Evolutionary conservation across 2,329 filamentous ascomycete genomes (phyloP), one percentile per base, ranked within the genome.

Genomic region (Alternaria alternata): DNA sequence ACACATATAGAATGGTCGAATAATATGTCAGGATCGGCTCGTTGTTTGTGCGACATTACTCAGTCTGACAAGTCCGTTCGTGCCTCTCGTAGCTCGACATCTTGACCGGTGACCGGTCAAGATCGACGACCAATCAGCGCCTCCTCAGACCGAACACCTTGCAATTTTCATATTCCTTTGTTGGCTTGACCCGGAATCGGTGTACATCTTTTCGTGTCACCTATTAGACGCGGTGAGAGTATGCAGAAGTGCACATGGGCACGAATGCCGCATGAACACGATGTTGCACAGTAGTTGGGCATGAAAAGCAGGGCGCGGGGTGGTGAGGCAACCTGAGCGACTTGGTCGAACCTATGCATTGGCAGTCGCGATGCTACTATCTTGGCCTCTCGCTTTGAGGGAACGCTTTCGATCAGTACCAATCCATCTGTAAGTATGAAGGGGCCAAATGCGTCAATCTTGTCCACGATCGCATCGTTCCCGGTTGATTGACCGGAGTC

Each of bases 71-170:
- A 47, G 34, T 22, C 18, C 26, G 32, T 44, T 44, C 20, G 51
- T 53, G 51, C 41, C 8, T 39, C 32, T 22, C 16, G 26, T 12
- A 28, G 22, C n/a, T 44, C 12, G n/a, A 6, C 22, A 12, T 20
- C 24, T 32, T 55, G 43, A 46, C 41, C 18, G 54, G 58, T 57
- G n/a, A 61, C 61, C 61, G 61, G 61, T 63, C 57, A 59, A 46
- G 20, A 39, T 3, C 16, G n/a, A 18, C 1, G 26, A 24, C 66
- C 66, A 67, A 67, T 68, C 51, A 65, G 32, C 36, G 36, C 26
- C 6, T 20, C 24, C 12, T 18, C 34, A 11, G 41, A 52, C 16
- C 34, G 60, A 36, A 51, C 56, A 65, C 48, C 52, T 57, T 49
- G 49, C 49, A 11, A 36, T 44, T 57, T 49, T 36, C 34, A 26